These are phyloP conservation scores for Nepenthes mirabilis DNA, from an alignment of 148 eudicot species.

Conservation along the genomic window DNA sequence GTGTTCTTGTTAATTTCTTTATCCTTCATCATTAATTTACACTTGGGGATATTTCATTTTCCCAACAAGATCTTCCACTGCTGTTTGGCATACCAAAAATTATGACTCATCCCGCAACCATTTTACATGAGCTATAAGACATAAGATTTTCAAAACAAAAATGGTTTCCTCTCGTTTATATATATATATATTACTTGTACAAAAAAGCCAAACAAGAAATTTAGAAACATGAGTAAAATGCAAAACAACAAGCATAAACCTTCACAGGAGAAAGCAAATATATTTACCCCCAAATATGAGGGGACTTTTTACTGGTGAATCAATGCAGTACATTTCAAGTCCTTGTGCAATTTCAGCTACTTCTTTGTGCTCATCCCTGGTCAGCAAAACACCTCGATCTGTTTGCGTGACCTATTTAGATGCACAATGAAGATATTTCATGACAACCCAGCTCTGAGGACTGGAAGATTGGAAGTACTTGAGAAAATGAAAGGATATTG, in stretches of 20 bases:
- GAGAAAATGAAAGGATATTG: no score
- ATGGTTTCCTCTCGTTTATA: no score
- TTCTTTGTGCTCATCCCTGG: conserved; percentile 47
- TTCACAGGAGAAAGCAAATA: neutral
- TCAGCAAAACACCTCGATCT: conserved; percentile 70
- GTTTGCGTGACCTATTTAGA: conserved; percentile 50
- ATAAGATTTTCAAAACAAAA: no score
- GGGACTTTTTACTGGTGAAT: conserved; percentile 77
- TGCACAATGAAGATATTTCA: neutral
- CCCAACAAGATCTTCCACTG: no score
- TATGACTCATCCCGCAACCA: no score
- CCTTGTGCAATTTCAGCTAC: conserved; percentile 74
- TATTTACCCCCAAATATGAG: conserved; percentile 87
- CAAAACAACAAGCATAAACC: neutral
- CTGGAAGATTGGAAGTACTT: no score
- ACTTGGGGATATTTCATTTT: no score
- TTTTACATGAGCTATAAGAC: no score
- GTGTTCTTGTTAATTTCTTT: no score
- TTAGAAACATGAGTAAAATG: neutral
- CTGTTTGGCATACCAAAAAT: no score
- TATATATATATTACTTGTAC: no score
- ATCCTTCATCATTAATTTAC: no score
- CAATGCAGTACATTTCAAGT: conserved; percentile 55
- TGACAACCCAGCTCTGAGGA: neutral
- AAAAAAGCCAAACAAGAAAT: neutral